Evolutionary conservation across 129 eudicot genomes (phyloP), one percentile per base, ranked within the genome.

Genomic region (Centrapalus pauciflorus): DNA sequence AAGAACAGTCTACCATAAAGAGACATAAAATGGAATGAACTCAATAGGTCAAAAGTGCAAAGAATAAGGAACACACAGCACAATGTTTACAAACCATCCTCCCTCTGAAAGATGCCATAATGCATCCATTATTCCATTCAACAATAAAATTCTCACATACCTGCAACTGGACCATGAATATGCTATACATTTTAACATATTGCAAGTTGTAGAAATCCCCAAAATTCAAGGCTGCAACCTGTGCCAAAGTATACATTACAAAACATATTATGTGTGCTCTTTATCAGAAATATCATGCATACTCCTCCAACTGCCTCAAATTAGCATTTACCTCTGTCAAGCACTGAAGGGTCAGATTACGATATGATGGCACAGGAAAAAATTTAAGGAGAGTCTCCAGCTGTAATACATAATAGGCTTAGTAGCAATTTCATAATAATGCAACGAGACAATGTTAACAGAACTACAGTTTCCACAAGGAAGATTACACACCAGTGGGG

Each of bases 91-190:
- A 45, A 11, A 10, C 52, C 6, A 5, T 2, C 1, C 19, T 56
- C 61, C 32, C 9, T 13, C 33, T 28, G 24, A 43, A 43, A 50
- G 20, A 16, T 45, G 32, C 7, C 41, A 13, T 16, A 43, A 55
- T 38, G 24, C 57, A 70, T 57, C 48, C 14, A 21, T 12, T 70
- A 45, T 56, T 57, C 48, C 14, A 21, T 12, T 70, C 34, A 59
- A 32, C 24, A 32, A 55, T 16, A 14, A 23, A 24, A 65, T 59
- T 41, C 40, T 27, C 8, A 69, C 56, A 67, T 64, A 87, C 99
- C 97, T 94, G 99, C 87, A 94, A 78, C 64, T 89, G 99, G 71
- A 76, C 84, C 82, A 94, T 89, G 78, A 89, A 94, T 34, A 94
- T 71, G 55, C 52, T 62, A 59, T 86, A 89, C 97, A 89, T 86